phyloP scores from a whole-genome alignment of 495 filamentous ascomycete species.

The Lasiosphaeria ovina region DNA sequence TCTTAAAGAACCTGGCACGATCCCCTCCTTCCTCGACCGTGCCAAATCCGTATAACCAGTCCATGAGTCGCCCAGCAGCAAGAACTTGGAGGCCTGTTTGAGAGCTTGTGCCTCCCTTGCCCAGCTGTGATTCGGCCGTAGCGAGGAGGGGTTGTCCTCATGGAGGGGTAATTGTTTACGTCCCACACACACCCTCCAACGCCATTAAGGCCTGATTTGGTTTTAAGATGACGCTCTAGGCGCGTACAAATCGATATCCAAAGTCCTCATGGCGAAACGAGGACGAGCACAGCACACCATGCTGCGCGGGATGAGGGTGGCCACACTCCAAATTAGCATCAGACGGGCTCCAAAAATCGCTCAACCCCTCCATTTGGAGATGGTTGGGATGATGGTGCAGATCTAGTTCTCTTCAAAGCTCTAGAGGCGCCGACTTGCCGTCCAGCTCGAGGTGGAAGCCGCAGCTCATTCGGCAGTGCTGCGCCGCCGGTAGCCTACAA shows the following conservation, averaged over 20 bases:
- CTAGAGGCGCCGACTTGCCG: neutral
- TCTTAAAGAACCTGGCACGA: neutral
- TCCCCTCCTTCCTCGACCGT: neutral
- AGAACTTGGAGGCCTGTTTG: neutral
- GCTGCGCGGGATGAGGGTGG: neutral
- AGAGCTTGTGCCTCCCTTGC: neutral
- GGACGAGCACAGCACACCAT: too few relatives aligned
- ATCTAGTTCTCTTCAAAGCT: neutral
- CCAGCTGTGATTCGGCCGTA: neutral
- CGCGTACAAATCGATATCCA: neutral
- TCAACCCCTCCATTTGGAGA: neutral
- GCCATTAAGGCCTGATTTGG: neutral
- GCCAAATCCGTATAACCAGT: neutral
- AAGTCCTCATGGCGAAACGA: neutral
- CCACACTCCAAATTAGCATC: neutral
- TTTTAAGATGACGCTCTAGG: neutral
- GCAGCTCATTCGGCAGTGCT: neutral
- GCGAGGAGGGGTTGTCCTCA: neutral
- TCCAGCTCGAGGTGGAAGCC: neutral
- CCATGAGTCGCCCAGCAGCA: neutral
- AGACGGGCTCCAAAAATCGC: neutral
- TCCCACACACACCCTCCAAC: neutral
- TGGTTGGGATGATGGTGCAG: neutral
- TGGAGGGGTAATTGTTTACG: neutral
- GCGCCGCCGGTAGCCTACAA: neutral